Evolutionary conservation across 78 protist species (phyloP), one percentile per base, ranked within the genome.

Genomic region (Mantamonas sphyraenae): DNA sequence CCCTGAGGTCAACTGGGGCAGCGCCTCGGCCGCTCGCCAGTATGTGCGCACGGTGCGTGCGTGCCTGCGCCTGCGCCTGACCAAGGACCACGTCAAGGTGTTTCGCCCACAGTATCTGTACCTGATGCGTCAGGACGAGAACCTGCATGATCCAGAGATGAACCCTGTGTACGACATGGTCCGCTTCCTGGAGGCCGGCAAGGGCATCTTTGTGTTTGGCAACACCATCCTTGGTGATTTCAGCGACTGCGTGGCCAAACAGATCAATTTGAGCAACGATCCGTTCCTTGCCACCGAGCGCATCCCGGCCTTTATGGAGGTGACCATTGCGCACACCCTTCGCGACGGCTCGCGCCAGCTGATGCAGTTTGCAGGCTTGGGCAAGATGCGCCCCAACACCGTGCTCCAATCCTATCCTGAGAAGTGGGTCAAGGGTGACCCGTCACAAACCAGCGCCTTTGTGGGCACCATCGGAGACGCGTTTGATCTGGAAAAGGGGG

Each of bases 1-100:
- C 26, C 60, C 60, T 38, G 56, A 68, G 14, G 73, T 68, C 61
- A 68, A 68, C 57, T 68, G 73, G 73, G 73, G 70, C 45, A 38
- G 61, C n/a, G 58, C 68, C 24, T 31, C 42, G 2, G 62, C 63
- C 34, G 70, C 81, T 28, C 30, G 12, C 43, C 16, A 47, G 16
- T 47, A 47, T 16, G 53, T 47, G 53, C 28, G 16, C 53, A 47
- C 40, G 3, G 42, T 67, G 16, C 40, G 24, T 17, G 24, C 12
- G 35, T 9, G 59, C 59, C 8, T 5, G 14, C 19, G 10, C 12
- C 24, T 40, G 8, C 50, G 22, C 50, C 40, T 9, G 19, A 16
- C 22, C 38, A 47, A 47, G 16, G 16, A 35, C 24, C 73, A 68
- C 60, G 57, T 68, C 57, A 68, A 68, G 57, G 47, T 5, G 24